phyloP scores from a whole-genome alignment of 2,329 filamentous ascomycete species.

The Fonsecaea erecta region DNA sequence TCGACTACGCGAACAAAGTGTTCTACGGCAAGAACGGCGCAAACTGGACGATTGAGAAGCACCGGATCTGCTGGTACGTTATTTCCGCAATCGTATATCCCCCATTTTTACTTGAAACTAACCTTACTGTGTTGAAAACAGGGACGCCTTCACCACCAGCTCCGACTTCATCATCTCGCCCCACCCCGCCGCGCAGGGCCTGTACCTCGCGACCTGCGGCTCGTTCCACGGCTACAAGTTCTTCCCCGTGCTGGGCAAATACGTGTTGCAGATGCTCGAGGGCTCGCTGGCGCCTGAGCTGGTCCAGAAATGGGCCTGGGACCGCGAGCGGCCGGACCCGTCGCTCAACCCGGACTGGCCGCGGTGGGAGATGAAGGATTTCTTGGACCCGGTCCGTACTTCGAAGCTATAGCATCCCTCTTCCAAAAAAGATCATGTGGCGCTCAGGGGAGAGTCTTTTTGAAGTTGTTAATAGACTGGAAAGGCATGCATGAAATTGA shows the following conservation, averaged over 20 bases:
- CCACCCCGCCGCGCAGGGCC: constrained; percentile 47
- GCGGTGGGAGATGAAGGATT: constrained; percentile 61
- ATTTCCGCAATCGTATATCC: neutral
- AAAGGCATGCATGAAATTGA: neutral
- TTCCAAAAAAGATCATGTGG: neutral
- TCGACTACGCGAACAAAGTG: constrained; percentile 60
- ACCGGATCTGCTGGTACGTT: constrained; percentile 68
- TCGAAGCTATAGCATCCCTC: constrained; percentile 42
- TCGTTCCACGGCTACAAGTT: constrained; percentile 60
- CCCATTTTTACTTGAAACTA: constrained; percentile 6
- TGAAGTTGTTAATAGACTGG: neutral
- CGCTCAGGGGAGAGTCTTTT: neutral
- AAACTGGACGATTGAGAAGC: constrained; percentile 63
- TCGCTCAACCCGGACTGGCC: constrained; percentile 62
- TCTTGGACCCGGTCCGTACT: constrained; percentile 45
- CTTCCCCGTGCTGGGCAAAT: constrained; percentile 59
- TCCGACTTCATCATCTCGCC: constrained; percentile 57
- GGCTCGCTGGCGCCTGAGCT: constrained; percentile 49
- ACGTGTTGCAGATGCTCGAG: constrained; percentile 55
- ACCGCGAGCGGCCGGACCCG: constrained; percentile 62
- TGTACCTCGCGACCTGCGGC: constrained; percentile 49
- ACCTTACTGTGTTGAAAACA: constrained; percentile 39
- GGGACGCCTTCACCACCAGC: constrained; percentile 68
- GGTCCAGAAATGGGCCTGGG: constrained; percentile 54
- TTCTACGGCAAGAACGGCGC: constrained; percentile 64